phyloP scores from a whole-genome alignment of 2,329 filamentous ascomycete genomes.

The Xylariaceae sp. region DNA sequence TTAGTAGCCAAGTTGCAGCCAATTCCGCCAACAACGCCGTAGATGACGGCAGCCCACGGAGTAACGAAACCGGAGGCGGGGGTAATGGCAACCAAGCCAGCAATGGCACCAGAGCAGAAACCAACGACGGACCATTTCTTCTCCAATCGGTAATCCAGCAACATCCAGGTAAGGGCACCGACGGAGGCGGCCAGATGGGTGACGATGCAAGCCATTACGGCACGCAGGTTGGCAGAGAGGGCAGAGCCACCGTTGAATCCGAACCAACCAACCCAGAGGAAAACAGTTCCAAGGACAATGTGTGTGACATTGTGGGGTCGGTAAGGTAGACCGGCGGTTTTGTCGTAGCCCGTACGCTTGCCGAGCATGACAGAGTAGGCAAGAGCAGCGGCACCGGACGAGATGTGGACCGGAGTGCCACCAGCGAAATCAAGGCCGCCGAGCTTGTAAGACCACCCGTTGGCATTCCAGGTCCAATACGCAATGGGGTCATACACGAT shows the following conservation, averaged over 20 bases:
- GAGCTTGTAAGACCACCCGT: constrained; percentile 68
- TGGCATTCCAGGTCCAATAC: constrained; percentile 75
- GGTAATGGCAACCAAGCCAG: constrained; percentile 83
- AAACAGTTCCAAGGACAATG: constrained; percentile 69
- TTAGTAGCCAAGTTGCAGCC: constrained; percentile 85
- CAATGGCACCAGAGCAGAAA: constrained; percentile 87
- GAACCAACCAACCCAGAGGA: constrained; percentile 94
- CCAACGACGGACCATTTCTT: constrained; percentile 91
- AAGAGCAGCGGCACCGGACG: constrained; percentile 67
- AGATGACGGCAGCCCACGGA: constrained; percentile 57
- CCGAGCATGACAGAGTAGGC: constrained; percentile 73
- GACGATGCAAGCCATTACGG: constrained; percentile 84
- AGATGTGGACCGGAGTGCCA: constrained; percentile 72
- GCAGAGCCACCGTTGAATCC: constrained; percentile 91
- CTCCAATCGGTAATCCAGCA: constrained; percentile 88
- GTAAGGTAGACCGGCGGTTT: constrained; percentile 61
- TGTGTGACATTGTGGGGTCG: constrained; percentile 72
- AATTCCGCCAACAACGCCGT: constrained; percentile 59
- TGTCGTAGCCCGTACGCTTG: constrained; percentile 62
- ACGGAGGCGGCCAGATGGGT: constrained; percentile 84
- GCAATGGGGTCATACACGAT: constrained; percentile 72
- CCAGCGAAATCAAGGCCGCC: constrained; percentile 73
- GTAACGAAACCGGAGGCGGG: constrained; percentile 80
- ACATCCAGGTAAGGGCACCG: constrained; percentile 78
- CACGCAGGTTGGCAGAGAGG: constrained; percentile 76